Conservation (phyloP, 2,329 filamentous ascomycete species). For the Colletotrichum cereale region DNA sequence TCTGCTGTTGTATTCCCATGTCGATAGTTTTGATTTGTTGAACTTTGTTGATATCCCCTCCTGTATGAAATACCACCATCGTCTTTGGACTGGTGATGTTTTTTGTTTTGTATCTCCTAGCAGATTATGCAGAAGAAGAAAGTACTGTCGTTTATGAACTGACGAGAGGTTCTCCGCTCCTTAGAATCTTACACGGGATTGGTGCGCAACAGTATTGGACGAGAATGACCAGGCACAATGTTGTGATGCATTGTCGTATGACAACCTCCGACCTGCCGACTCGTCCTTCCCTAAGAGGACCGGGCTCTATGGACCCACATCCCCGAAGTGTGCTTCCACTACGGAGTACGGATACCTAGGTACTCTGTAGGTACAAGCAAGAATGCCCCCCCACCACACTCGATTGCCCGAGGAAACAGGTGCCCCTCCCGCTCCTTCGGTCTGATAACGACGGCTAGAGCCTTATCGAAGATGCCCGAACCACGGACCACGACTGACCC, state of each 20-base stretch:
- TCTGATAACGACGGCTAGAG: constrained; percentile 25
- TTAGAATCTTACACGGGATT: neutral
- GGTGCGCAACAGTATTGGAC: neutral
- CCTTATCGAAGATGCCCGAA: constrained; percentile 37
- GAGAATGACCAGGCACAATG: neutral
- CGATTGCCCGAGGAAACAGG: neutral
- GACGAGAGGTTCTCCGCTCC: neutral
- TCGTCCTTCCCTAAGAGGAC: neutral
- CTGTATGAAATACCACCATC: constrained; percentile 27
- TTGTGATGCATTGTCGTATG: constrained; percentile 14
- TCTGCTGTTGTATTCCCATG: neutral
- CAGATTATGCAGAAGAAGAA: constrained; percentile 15
- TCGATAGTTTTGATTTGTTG: constrained; percentile 12
- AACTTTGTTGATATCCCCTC: constrained; percentile 38
- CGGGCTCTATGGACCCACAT: constrained; percentile 8
- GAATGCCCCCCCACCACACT: neutral
- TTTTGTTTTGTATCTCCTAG: neutral
- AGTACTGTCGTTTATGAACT: neutral
- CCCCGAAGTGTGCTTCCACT: neutral
- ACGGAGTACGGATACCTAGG: no score
- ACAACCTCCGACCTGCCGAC: constrained; percentile 12
- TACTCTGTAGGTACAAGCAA: no score
- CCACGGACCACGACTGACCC: constrained; percentile 4
- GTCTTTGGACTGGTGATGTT: constrained; percentile 10
- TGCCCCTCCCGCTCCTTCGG: neutral